phyloP scores from a whole-genome alignment of 208 protist species.

The Trichomonas tenax region DNA sequence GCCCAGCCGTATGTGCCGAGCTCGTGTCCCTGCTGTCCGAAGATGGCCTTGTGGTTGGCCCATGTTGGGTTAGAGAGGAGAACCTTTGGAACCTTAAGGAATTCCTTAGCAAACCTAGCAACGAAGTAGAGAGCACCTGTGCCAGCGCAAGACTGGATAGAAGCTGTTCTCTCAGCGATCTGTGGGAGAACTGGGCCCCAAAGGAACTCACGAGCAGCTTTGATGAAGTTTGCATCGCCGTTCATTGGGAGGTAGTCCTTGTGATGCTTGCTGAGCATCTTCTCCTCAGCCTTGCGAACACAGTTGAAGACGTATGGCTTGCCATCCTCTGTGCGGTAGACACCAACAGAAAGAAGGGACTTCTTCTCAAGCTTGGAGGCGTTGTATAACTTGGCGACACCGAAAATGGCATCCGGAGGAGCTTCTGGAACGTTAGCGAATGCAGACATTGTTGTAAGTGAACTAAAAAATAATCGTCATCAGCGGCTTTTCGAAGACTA shows the following conservation, averaged over 20 bases:
- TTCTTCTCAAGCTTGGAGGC: background rate
- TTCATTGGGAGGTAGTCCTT: background rate
- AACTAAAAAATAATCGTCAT: background rate
- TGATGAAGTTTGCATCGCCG: background rate
- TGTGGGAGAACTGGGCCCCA: background rate
- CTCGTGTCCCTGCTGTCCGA: background rate
- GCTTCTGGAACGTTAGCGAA: background rate
- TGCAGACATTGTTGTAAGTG: background rate
- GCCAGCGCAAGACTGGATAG: background rate
- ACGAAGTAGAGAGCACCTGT: background rate
- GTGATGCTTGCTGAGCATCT: background rate
- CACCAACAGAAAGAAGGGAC: background rate
- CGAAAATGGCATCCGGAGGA: constrained; percentile 6
- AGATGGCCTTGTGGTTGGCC: background rate
- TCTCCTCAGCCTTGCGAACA: background rate
- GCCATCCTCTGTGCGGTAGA: background rate
- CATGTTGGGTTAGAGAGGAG: constrained; percentile 23
- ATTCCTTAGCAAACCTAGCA: background rate
- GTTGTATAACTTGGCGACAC: background rate
- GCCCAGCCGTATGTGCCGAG: background rate
- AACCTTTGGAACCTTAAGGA: background rate
- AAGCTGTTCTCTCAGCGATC: background rate
- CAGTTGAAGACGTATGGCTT: background rate
- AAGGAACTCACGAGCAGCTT: background rate
- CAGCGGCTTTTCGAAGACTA: background rate